Base-by-base conservation (phyloP, 192 early-diverging fungal genomes). In the Thamnidium elegans region DNA sequence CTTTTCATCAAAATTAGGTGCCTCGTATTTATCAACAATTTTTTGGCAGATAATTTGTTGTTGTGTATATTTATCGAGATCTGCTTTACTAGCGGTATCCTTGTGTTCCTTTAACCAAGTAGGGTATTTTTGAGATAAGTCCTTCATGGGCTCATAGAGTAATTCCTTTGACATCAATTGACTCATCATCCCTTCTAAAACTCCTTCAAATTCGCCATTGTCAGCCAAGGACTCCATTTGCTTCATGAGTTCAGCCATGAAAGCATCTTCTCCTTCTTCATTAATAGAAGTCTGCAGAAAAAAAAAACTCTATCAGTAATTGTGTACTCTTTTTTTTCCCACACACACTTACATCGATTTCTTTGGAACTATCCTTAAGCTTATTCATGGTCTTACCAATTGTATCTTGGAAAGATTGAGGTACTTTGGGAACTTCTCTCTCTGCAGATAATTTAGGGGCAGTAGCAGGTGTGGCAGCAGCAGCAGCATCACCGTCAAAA, bases 71-170 rank as follows among this genome's bases (percentile, higher is more conserved):
- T 87, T 86, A 26, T 78, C 79, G 44, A 84, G 85, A 7, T 99
- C 94, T 1, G 83, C 89, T 13, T 67, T 66, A 1, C 91, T 65
- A 20, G 92, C 74, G 58, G 79, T 83, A n/a, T 71, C 77, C 71
- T 90, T 87, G 78, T 97, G 92, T 34, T 84, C 83, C 14, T 83
- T 81, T 34, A 99, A 73, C 83, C 92, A 99, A 72, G 81, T 79
- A 19, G 97, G 96, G 54, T 99, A 99, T 87, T 94, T 59, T 63
- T 50, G 21, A 44, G 84, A 83, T 53, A 99, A 76, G 46, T 99
- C 95, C 77, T 90, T 92, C 81, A 99, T 93, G 9, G 96, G 95
- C 74, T 98, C 96, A 77, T 94, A 92, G 48, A 99, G 78, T 21
- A 98, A 78, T 31, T 97, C 95, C 67, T 94, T 95, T 45, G 88